Evolutionary conservation across 2,329 filamentous ascomycete species (phyloP), one percentile per base, ranked within the genome.

Genomic region (Cytospora paraplurivora): DNA sequence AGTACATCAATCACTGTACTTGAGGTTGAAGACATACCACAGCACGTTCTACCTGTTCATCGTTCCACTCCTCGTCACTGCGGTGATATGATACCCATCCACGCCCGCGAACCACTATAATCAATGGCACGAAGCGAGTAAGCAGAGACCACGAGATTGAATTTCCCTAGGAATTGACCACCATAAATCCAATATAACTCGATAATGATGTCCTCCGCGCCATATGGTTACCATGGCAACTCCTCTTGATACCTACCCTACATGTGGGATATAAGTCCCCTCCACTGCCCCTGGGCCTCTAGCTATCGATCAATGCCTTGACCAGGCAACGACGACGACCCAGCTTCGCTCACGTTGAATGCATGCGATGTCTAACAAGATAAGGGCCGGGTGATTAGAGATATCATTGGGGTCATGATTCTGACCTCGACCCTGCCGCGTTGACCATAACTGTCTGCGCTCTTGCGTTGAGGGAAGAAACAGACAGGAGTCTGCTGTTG

Each of bases 261-360:
- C 27, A 27, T 27, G 4, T 27, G 4, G 4, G 27, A 27, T 49
- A 51, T 12, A 19, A 27, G 37, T 35, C 44, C 27, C 13, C 6
- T 55, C 27, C 50, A 10, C 33, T 60, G 21, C 51, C 21, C 27
- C 17, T 55, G 1, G 41, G 35, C 21, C 37, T 52, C 52, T 51
- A 44, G 21, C 41, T 27, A 60, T 37, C 52, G 38, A 37, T 58
- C 4, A 66, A 56, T 60, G 60, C 57, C 60, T 51, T 67, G 47
- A 66, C 63, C 60, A 66, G 38, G 62, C 56, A 38, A 68, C 59
- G 62, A 65, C 62, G 54, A 59, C 33, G 59, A 67, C 27, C 64
- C 62, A 55, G 55, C 41, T 27, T 63, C 59, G 52, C 44, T 62
- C 62, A 62, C 58, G 44, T 59, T 63, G 27, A 27, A 27, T 3